These are phyloP conservation scores for Clarireedia sp. DNA, from an alignment of 2,329 filamentous ascomycete species.

Conservation along the genomic window DNA sequence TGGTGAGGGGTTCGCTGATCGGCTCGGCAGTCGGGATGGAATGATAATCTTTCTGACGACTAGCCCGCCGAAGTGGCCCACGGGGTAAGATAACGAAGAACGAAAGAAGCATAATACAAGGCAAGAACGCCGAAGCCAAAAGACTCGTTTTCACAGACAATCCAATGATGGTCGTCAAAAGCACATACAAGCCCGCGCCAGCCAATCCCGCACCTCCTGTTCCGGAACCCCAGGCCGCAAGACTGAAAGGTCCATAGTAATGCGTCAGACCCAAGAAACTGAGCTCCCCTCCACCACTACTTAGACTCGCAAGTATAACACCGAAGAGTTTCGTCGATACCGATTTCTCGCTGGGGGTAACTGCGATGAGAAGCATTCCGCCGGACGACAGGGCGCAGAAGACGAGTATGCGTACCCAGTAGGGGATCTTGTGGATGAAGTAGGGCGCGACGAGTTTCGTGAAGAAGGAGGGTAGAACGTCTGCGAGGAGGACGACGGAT, in stretches of 20 bases:
- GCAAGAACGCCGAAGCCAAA: slow-evolving; percentile 70
- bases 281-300: slow-evolving; percentile 79
- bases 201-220: slow-evolving; percentile 83
- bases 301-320: slow-evolving; percentile 76
- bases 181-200: slow-evolving; percentile 80
- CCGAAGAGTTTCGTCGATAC: slow-evolving; percentile 72
- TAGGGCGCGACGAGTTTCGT: slow-evolving; percentile 87
- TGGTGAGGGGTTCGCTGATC: slow-evolving; percentile 29
- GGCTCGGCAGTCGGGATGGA: slow-evolving; percentile 18
- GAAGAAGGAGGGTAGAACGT: slow-evolving; percentile 82
- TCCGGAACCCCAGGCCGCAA: slow-evolving; percentile 87
- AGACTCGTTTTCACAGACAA: slow-evolving; percentile 68
- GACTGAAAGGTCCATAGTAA: slow-evolving; percentile 79
- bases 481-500: slow-evolving; percentile 83
- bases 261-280: slow-evolving; percentile 89
- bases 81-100: slow-evolving; percentile 78
- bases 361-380: slow-evolving; percentile 84
- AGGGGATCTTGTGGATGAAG: slow-evolving; percentile 84
- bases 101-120: slow-evolving; percentile 71
- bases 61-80: slow-evolving; percentile 49
- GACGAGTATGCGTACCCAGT: slow-evolving; percentile 62
- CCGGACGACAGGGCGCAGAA: slow-evolving; percentile 69
- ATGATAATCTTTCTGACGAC: slow-evolving; percentile 44
- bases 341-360: slow-evolving; percentile 60
- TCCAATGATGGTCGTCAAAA: slow-evolving; percentile 72